Conservation (phyloP, 768 basidiomycete species). For the Xanthoconium stramineum region DNA sequence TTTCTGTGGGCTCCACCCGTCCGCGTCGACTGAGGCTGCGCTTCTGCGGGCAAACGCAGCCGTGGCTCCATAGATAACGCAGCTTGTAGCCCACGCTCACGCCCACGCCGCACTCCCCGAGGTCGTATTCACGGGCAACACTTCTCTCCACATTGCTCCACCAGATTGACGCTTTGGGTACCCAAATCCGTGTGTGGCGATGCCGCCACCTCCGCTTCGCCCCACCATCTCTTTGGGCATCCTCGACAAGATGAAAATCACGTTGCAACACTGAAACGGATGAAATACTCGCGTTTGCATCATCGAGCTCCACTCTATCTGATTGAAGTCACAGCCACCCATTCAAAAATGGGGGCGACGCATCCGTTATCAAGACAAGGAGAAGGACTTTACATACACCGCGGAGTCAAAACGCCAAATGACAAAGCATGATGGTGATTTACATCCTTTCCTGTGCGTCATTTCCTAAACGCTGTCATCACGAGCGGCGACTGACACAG, state of each 20-base stretch:
- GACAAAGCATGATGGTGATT: not conserved
- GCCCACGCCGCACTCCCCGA: not conserved
- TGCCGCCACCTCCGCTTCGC: not conserved
- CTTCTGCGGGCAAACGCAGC: not conserved
- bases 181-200: not conserved
- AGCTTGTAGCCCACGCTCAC: not conserved
- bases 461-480: not conserved
- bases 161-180: constrained; percentile 12
- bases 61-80: not conserved
- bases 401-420: not conserved
- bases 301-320: not conserved
- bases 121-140: constrained; percentile 1
- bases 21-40: not conserved
- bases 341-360: not conserved
- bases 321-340: not conserved
- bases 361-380: not conserved
- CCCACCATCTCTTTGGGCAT: not conserved
- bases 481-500: constrained; percentile 17
- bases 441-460: not conserved
- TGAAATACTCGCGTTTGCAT: not conserved
- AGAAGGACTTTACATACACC: not conserved
- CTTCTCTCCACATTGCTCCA: constrained; percentile 13
- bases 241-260: constrained; percentile 2
- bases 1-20: constrained; percentile 3
- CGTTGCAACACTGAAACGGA: not conserved